A percentile compares a stretch with the other conserved stretches of the same genome.
phyloP scores from a whole-genome alignment of 225 moss, liverwort and hornwort genomes.

The Takakia lepidozioides region DNA sequence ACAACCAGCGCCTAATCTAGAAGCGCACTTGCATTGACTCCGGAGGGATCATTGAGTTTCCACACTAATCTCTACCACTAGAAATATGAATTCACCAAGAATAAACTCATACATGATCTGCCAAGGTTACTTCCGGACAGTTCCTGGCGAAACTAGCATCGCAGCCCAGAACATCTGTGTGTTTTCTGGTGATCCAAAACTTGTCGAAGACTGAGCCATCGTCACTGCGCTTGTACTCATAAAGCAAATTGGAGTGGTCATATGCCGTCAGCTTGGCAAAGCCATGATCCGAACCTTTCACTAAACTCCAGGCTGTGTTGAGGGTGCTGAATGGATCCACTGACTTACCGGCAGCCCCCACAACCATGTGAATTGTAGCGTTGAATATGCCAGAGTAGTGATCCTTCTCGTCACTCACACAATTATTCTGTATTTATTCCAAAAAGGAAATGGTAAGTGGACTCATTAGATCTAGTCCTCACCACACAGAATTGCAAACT shows the following conservation, averaged over 20 bases:
- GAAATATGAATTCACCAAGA: too few species aligned
- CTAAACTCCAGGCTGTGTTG: conserved; percentile 49
- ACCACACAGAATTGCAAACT: not conserved
- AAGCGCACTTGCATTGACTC: too few species aligned
- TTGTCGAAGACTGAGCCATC: conserved; percentile 40
- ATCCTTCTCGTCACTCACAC: conserved; percentile 33
- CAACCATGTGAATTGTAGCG: conserved; percentile 56
- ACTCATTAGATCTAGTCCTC: not conserved
- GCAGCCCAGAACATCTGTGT: conserved; percentile 45
- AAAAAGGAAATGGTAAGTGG: not conserved
- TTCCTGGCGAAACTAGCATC: too few species aligned
- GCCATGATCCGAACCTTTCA: conserved; percentile 42
- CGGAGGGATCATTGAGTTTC: too few species aligned
- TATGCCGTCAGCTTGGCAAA: conserved; percentile 58
- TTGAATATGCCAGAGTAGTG: conserved; percentile 63
- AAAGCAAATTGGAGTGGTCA: conserved; percentile 25
- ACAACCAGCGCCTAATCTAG: too few species aligned
- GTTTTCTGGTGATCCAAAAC: conserved; percentile 39
- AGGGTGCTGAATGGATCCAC: conserved; percentile 17
- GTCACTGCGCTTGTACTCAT: conserved; percentile 35
- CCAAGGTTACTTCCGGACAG: not conserved
- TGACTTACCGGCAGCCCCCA: conserved; percentile 44
- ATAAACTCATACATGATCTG: too few species aligned
- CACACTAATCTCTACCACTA: too few species aligned
- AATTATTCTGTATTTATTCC: conserved; percentile 25